Base-by-base conservation (phyloP, 805 yeast species). In the Sungouiozyma intestinalis region DNA sequence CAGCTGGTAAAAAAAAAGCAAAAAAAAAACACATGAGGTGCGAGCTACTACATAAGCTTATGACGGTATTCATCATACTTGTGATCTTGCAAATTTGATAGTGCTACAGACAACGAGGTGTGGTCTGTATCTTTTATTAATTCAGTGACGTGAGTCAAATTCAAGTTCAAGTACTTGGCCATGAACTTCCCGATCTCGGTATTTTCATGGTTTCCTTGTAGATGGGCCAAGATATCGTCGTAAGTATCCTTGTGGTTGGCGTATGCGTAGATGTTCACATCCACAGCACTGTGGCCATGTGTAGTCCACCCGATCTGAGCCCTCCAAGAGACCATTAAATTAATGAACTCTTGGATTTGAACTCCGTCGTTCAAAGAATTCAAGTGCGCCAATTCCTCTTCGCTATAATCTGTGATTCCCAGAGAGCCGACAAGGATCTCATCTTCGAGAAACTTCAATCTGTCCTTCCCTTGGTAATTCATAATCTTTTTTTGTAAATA, bases 281-380 rank as follows among this genome's bases (percentile, higher is more conserved):
- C 97, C 14, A 88, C 96, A 0, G 95, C 96, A 16, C 94, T 80
- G 62, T 88, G 97, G 24, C 97, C 97, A 55, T 86, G 94, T 0
- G 97, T 88, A 8, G 94, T 72, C 95, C 96, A 88, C n/a, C 96
- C 97, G 15, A 86, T 76, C 61, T 83, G 83, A 0, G 97, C 86
- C 48, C 95, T 75, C n/a, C 64, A 54, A 1, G 94, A 82, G 9
- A 86, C 73, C 73, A 88, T 73, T 42, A 78, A 71, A 54, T 84
- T 81, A 43, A 86, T 61, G 33, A 69, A 64, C 46, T 77, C 77
- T 45, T 60, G 65, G 15, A 60, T 41, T 9, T 45, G 48, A 39
- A 48, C 51, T 2, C 69, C 55, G 34, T 55, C 51, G 1, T 50
- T 48, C 34, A 57, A 55, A 39, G 66, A 53, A 2, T 57, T 45